phyloP scores from a whole-genome alignment of 371 early-diverging fungal species.

The Mucor saturninus region DNA sequence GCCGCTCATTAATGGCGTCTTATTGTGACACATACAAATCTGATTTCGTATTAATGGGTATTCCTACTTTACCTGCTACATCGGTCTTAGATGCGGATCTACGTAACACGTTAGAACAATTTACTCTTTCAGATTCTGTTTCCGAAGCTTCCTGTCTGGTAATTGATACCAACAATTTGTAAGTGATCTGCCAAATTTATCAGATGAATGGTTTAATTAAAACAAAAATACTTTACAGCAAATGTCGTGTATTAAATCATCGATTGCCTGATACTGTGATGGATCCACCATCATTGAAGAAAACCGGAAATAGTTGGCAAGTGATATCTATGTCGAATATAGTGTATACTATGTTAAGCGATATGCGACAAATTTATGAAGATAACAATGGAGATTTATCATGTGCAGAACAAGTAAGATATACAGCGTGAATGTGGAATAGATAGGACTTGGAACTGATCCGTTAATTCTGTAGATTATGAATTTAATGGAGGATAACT shows the following conservation, averaged over 20 bases:
- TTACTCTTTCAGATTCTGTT: constrained; percentile 43
- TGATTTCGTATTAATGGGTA: constrained; percentile 67
- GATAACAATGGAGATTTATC: constrained; percentile 19
- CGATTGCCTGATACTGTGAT: constrained; percentile 12
- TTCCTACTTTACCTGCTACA: constrained; percentile 56
- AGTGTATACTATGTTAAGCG: constrained; percentile 32
- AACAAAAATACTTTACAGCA: constrained; percentile 20
- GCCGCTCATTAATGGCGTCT: constrained; percentile 67
- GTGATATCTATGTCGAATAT: constrained; percentile 32
- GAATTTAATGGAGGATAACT: constrained; percentile 40
- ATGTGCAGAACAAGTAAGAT: constrained; percentile 37
- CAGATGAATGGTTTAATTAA: neutral
- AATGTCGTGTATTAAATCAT: constrained; percentile 43
- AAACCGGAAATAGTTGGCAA: constrained; percentile 27
- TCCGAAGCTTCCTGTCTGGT: constrained; percentile 57
- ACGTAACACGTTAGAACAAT: constrained; percentile 52
- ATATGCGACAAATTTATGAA: constrained; percentile 34
- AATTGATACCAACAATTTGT: constrained; percentile 61
- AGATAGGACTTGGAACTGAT: neutral
- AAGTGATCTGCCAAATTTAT: constrained; percentile 7
- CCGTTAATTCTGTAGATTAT: neutral
- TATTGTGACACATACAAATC: constrained; percentile 64
- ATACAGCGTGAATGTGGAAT: neutral
- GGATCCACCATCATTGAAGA: constrained; percentile 6
- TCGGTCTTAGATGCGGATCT: constrained; percentile 60